Percentiles rank a stretch among this genome's conserved stretches.
phyloP scores from a whole-genome alignment of 2,329 filamentous ascomycete genomes.

The Aspergillus sojae region DNA sequence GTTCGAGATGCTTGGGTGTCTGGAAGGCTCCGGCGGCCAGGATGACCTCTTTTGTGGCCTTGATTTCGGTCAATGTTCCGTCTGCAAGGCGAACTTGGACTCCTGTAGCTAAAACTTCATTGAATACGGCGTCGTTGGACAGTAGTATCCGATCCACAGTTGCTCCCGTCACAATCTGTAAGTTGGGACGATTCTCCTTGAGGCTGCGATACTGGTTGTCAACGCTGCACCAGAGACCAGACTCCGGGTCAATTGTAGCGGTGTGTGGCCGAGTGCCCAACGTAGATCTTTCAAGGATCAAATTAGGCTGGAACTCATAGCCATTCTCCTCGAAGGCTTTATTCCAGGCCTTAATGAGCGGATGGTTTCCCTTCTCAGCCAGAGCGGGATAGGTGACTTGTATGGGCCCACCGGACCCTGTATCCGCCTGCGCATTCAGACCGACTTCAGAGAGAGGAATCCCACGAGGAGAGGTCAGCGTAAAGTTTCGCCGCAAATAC shows the following conservation, averaged over 20 bases:
- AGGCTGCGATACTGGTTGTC: slow-evolving; percentile 12
- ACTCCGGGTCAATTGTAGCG: background rate
- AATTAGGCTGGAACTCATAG: background rate
- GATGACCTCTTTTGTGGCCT: slow-evolving; percentile 56
- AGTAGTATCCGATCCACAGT: slow-evolving; percentile 18
- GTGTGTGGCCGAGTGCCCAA: background rate
- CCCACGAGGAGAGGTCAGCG: too few relatives aligned
- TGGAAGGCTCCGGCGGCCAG: slow-evolving; percentile 61
- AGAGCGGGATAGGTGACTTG: background rate
- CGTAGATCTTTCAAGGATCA: background rate
- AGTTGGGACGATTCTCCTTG: slow-evolving; percentile 2
- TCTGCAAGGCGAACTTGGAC: slow-evolving; percentile 22
- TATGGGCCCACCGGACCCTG: background rate
- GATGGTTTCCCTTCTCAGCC: background rate
- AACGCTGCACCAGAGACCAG: background rate
- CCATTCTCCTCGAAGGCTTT: background rate
- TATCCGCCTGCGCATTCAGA: too few relatives aligned
- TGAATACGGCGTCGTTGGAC: background rate
- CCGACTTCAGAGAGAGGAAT: too few relatives aligned
- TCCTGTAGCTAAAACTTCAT: slow-evolving; percentile 15
- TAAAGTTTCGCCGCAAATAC: too few relatives aligned
- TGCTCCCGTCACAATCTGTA: slow-evolving; percentile 17
- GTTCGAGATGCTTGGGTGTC: slow-evolving; percentile 61
- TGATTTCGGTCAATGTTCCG: slow-evolving; percentile 33
- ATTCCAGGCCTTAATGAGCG: background rate